Base-by-base conservation (phyloP, 2,329 filamentous ascomycete genomes). In the Arthrobotrys sinensis region DNA sequence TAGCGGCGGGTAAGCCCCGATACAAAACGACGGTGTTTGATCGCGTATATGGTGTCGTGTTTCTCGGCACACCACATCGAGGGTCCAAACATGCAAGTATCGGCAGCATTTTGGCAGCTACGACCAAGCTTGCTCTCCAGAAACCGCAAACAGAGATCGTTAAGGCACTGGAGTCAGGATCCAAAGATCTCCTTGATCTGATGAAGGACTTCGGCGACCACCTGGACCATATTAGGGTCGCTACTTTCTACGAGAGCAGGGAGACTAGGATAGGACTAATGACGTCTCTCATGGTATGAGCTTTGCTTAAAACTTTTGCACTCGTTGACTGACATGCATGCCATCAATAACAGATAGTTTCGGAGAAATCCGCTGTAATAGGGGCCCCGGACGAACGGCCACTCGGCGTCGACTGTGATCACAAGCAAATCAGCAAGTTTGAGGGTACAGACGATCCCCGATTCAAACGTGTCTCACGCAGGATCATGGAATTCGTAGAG, bases 171-270 rank as follows among this genome's bases (percentile, higher is more conserved):
- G 43, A 78, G 11, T 43, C 48, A 19, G 55, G 73, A 10, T 79
- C 68, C 21, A 64, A 65, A 16, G 38, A 64, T 11, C 50, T 80
- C 10, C 75, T 73, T 43, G 69, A 52, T n/a, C 60, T 79, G 34
- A 65, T 68, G 2, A 75, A 76, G 24, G 63, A 55, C 4, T 80
- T 80, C 52, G 63, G 75, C 1, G 63, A 73, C 45, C 57, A 73
- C 3, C 28, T 73, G 48, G 75, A 68, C 4, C 34, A 38, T n/a
- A 75, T 80, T 24, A 36, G 52, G 14, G 60, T 80, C 28, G 34
- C 73, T 43, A 80, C 78, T 1, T 36, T 79, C 19, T 79, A 57
- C 6, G 78, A 80, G 11, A 52, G 24, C 5, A 16, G 11, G 21
- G 71, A 79, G 21, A 80, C 78, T n/a, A 32, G 34, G 2, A 70